Percentiles rank a stretch among this genome's conserved stretches.
Evolutionary conservation across 257 asterid genomes (phyloP).

Genomic region (Solanum sparsipilum): DNA sequence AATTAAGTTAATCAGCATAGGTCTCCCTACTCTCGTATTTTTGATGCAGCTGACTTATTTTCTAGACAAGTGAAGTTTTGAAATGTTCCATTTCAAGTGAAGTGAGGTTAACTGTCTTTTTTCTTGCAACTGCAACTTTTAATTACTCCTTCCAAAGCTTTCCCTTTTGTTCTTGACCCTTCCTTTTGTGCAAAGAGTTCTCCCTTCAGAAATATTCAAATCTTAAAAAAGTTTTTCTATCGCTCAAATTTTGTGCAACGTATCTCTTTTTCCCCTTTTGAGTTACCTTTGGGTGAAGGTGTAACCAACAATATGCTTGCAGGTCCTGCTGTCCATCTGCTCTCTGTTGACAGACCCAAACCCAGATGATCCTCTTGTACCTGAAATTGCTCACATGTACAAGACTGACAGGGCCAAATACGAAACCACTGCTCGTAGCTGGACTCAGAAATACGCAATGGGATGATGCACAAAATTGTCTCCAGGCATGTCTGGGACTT

Average conservation of each 20-base stretch:
- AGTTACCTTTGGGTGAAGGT: neutral
- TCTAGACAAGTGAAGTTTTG: neutral
- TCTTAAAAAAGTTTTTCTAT: neutral
- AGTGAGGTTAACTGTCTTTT: neutral
- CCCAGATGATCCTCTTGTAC: conserved; percentile 81
- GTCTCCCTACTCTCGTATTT: neutral
- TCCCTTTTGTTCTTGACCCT: neutral
- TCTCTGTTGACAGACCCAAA: conserved; percentile 81
- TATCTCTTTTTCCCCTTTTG: neutral
- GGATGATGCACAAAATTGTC: conserved; percentile 22
- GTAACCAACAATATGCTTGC: neutral
- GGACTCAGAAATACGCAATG: conserved; percentile 88
- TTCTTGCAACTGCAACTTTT: neutral
- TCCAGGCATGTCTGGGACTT: conserved; percentile 9
- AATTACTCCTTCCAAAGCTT: neutral
- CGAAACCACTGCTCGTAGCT: conserved; percentile 79
- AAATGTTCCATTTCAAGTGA: neutral
- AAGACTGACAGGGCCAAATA: conserved; percentile 67
- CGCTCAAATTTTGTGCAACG: neutral
- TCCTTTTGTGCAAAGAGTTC: neutral
- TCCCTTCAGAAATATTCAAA: neutral
- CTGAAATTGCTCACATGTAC: conserved; percentile 84
- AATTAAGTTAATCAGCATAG: neutral
- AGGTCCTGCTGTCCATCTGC: conserved; percentile 75
- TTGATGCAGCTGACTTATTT: neutral